A percentile compares a stretch with the other conserved stretches of the same genome.
These are phyloP conservation scores for Colletotrichum eleusines DNA, from an alignment of 2,329 filamentous ascomycete species.

Conservation along the genomic window DNA sequence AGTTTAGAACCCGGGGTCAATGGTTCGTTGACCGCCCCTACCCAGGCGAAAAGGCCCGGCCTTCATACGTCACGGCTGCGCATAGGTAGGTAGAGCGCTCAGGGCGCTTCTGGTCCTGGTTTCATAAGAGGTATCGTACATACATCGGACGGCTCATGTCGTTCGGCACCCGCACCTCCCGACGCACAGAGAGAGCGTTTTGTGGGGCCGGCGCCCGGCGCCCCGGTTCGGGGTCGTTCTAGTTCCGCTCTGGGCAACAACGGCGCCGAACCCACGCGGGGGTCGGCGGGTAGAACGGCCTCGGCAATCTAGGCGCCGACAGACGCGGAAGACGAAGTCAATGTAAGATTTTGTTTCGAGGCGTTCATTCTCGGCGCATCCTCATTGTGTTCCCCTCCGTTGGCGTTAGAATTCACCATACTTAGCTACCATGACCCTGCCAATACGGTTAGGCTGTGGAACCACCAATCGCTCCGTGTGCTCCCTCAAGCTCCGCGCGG, in stretches of 20 bases:
- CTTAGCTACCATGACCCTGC: neutral
- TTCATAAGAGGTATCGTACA: slow-evolving; percentile 12
- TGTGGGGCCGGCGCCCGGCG: slow-evolving; percentile 2
- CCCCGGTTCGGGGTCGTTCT: neutral
- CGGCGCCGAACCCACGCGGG: neutral
- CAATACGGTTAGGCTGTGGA: neutral
- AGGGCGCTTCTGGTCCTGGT: neutral
- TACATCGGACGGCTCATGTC: neutral
- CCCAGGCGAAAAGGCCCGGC: neutral
- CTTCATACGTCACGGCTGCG: neutral
- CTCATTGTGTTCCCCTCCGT: neutral
- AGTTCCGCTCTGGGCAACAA: neutral
- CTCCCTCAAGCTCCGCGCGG: neutral
- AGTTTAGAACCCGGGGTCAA: neutral
- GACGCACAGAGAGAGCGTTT: neutral
- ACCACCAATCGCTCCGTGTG: slow-evolving; percentile 29
- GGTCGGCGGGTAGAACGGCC: neutral
- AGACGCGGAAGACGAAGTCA: fast-evolving
- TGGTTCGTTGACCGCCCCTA: neutral
- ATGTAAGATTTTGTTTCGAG: neutral
- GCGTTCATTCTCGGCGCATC: neutral
- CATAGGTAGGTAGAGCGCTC: neutral
- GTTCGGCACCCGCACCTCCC: neutral
- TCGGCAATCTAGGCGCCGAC: too few relatives aligned
- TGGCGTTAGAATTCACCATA: neutral